Evolutionary conservation across 2,329 filamentous ascomycete genomes (phyloP), one percentile per base, ranked within the genome.

Genomic region (Teratosphaeria viscida): DNA sequence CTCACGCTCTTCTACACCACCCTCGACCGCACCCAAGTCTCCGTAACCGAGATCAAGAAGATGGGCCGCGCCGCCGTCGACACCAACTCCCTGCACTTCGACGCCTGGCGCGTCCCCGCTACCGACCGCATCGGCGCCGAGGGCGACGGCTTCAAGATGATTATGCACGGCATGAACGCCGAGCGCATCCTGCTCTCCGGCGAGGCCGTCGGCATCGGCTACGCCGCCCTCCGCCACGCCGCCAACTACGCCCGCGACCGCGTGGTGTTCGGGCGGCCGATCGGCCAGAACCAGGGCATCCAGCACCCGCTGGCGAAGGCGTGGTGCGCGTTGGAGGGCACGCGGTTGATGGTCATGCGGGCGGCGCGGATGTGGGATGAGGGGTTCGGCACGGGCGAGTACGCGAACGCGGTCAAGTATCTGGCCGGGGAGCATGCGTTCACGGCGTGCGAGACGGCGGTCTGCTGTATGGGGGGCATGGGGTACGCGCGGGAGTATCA

Each of bases 111-210:
- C 14, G 74, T 78, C 0, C 75, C 76, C 0, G 68, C 64, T 1
- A 60, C 53, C 5, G 75, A 78, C 58, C 67, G 72, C 35, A 74
- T 78, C 8, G 76, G 77, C 0, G 62, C 70, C 11, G 76, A 78
- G 64, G 72, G 75, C 23, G 71, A 76, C 7, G 77, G 77, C 1
- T 79, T 78, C 65, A 77, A 76, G 61, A 73, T 77, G 66, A 77
- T 91, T 57, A 80, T 91, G 27, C 86, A 90, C 66, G 87, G 88
- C 2, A 89, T 91, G 86, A 91, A 91, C 64, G 87, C 88, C 0
- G 88, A 91, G 71, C 79, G 88, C 2, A 89, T 87, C 68, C 79
- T 91, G 0, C 76, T 91, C 83, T 10, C 74, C 85, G 32, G 76
- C 78, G 59, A 83, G 78, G 77, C 77, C 2, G 64, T 79, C 1